Evolutionary conservation across 1,139 yeast species (phyloP).

Genomic region (Lodderomyces parapsilosis): DNA sequence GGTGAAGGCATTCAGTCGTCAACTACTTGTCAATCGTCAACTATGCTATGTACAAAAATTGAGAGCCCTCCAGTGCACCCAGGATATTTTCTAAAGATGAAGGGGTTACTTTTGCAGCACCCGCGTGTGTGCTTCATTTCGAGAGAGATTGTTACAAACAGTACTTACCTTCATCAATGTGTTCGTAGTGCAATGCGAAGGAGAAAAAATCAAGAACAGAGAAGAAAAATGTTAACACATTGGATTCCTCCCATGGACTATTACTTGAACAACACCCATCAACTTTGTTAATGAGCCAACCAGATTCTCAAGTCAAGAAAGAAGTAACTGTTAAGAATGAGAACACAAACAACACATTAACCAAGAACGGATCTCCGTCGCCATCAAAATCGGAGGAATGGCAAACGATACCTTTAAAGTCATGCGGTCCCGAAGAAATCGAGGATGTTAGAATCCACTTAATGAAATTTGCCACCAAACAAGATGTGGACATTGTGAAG

Average conservation of each 20-base stretch:
- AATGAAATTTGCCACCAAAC: slow-evolving; percentile 73
- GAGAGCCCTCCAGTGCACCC: no score
- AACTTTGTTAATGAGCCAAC: slow-evolving; percentile 20
- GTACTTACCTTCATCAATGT: background rate
- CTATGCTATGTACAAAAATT: no score
- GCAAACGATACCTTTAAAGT: slow-evolving; percentile 70
- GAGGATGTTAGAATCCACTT: slow-evolving; percentile 78
- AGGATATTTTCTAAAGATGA: no score
- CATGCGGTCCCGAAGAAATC: slow-evolving; percentile 71
- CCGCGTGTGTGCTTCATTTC: no score
- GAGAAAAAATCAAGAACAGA: background rate
- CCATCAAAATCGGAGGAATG: slow-evolving; percentile 20
- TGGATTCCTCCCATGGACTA: background rate
- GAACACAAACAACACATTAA: background rate
- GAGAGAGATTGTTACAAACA: no score
- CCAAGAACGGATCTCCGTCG: slow-evolving; percentile 5
- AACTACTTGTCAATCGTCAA: no score
- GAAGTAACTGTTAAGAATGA: slow-evolving; percentile 28
- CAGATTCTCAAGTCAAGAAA: slow-evolving; percentile 27
- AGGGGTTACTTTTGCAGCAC: no score
- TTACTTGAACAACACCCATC: background rate
- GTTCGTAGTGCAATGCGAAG: background rate
- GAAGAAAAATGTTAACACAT: background rate
- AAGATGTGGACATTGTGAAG: slow-evolving; percentile 65
- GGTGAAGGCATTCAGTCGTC: no score